Conservation (phyloP, 2,329 filamentous ascomycete genomes). For the Cryphonectria radicalis region DNA sequence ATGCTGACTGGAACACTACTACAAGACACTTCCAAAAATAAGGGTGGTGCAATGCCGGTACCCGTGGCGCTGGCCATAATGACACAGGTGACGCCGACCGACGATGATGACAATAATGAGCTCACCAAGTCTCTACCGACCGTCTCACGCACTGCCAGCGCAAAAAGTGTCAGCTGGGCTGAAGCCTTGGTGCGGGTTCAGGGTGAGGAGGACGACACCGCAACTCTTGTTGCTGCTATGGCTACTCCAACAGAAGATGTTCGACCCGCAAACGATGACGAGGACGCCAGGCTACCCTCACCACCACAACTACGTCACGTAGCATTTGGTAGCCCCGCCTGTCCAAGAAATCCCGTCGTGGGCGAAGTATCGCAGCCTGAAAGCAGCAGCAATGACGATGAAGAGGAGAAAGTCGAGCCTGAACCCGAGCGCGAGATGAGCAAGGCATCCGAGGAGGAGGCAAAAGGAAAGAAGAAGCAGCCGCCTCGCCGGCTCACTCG, state of each 20-base stretch:
- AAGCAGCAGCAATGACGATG: neutral
- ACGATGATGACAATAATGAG: neutral
- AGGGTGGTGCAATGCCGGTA: slow-evolving; percentile 43
- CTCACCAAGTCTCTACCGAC: neutral
- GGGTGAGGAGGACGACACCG: slow-evolving; percentile 27
- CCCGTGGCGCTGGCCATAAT: slow-evolving; percentile 35
- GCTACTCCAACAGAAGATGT: neutral
- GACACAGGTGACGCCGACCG: neutral
- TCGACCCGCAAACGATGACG: neutral
- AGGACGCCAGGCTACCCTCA: slow-evolving; percentile 7
- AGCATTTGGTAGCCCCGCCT: neutral
- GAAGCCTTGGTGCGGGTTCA: slow-evolving; percentile 39
- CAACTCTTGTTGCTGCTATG: slow-evolving; percentile 5
- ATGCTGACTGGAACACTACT: neutral
- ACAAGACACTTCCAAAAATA: slow-evolving; percentile 49
- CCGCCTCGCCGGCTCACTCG: slow-evolving; percentile 1
- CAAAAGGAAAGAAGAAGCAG: neutral
- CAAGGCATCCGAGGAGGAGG: neutral
- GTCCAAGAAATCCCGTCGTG: neutral
- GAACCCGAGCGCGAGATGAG: neutral
- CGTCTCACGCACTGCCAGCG: neutral
- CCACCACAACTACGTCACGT: slow-evolving; percentile 12
- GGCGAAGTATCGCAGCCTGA: neutral
- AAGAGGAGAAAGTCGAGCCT: neutral
- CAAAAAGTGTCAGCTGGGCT: slow-evolving; percentile 41